A percentile compares a stretch with the other conserved stretches of the same genome.
Conservation (phyloP, 2,329 filamentous ascomycete genomes). For the Cladophialophora yegresii region DNA sequence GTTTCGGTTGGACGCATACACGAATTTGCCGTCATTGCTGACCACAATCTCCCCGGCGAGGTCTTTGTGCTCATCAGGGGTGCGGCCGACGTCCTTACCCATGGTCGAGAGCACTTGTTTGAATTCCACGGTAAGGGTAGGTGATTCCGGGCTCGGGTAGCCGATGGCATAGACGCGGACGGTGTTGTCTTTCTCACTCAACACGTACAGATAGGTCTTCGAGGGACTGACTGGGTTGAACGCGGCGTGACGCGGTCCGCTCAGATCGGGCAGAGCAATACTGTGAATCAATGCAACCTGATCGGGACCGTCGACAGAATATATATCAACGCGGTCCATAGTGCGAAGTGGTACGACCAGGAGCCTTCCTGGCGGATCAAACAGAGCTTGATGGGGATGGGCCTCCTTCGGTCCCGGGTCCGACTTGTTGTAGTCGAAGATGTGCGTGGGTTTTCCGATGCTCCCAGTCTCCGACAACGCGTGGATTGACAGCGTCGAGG, state of each 20-base stretch:
- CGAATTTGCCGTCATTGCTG: constrained; percentile 22
- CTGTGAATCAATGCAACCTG: constrained; percentile 9
- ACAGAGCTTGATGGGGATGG: constrained; percentile 20
- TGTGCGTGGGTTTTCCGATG: constrained; percentile 12
- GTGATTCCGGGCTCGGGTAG: background rate
- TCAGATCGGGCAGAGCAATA: constrained; percentile 9
- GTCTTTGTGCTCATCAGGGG: constrained; percentile 10
- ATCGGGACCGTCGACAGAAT: constrained; percentile 1
- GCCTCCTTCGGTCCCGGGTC: constrained; percentile 13
- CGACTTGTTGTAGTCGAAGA: constrained; percentile 18
- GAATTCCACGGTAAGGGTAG: constrained; percentile 5
- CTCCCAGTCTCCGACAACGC: constrained; percentile 9
- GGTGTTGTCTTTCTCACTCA: constrained; percentile 26
- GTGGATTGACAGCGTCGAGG: constrained; percentile 19
- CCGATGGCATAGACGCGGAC: constrained; percentile 13
- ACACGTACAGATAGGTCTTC: constrained; percentile 21
- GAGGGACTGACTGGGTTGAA: constrained; percentile 13
- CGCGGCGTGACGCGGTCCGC: constrained; percentile 17
- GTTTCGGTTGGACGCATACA: constrained; percentile 25
- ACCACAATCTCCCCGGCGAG: constrained; percentile 21
- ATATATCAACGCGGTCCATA: constrained; percentile 18
- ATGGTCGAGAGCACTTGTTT: constrained; percentile 16
- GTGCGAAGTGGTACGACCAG: constrained; percentile 19
- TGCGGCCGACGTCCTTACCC: constrained; percentile 13
- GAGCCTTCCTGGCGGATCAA: constrained; percentile 22